Percentiles rank a stretch among this genome's conserved stretches.
Conservation (phyloP, 371 early-diverging fungal species). For the Zychaea mexicana region DNA sequence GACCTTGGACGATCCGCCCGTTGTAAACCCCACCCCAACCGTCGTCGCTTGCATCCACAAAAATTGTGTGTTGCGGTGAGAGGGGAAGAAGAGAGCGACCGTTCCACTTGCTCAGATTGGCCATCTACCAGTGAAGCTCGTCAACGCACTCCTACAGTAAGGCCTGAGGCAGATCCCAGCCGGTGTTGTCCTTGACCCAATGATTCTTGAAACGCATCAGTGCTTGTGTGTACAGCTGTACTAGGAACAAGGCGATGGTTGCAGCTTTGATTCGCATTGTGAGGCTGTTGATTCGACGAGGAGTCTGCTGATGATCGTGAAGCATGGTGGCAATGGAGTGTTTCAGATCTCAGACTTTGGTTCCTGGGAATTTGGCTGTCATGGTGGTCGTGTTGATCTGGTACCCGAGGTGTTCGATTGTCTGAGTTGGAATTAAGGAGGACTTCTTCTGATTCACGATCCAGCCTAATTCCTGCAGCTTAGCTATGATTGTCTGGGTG, state of each 20-base stretch:
- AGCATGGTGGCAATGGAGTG: not conserved
- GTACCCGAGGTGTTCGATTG: slow-evolving; percentile 24
- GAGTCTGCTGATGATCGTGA: not conserved
- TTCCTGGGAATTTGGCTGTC: slow-evolving; percentile 10
- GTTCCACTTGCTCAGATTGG: slow-evolving; percentile 14
- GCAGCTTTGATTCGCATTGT: slow-evolving; percentile 25
- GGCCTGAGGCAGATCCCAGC: not conserved
- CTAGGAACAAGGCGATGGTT: slow-evolving; percentile 28
- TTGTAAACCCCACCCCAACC: slow-evolving; percentile 17
- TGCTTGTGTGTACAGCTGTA: slow-evolving; percentile 9
- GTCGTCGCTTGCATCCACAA: slow-evolving; percentile 24
- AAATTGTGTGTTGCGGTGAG: slow-evolving; percentile 4
- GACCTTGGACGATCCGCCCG: not conserved
- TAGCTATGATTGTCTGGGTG: slow-evolving; percentile 8
- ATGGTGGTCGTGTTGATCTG: slow-evolving; percentile 10
- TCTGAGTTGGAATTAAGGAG: slow-evolving; percentile 11
- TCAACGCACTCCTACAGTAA: slow-evolving; percentile 9
- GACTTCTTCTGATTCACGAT: slow-evolving; percentile 25
- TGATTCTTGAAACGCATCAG: slow-evolving; percentile 11
- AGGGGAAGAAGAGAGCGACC: slow-evolving; percentile 9
- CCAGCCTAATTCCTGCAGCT: slow-evolving; percentile 18
- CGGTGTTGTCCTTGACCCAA: not conserved
- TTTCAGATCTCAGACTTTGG: slow-evolving; percentile 14
- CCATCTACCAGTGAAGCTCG: slow-evolving; percentile 16
- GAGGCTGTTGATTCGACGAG: slow-evolving; percentile 20